phyloP scores from a whole-genome alignment of 1,284 basidiomycete species.

The Phellinidium pouzarii region DNA sequence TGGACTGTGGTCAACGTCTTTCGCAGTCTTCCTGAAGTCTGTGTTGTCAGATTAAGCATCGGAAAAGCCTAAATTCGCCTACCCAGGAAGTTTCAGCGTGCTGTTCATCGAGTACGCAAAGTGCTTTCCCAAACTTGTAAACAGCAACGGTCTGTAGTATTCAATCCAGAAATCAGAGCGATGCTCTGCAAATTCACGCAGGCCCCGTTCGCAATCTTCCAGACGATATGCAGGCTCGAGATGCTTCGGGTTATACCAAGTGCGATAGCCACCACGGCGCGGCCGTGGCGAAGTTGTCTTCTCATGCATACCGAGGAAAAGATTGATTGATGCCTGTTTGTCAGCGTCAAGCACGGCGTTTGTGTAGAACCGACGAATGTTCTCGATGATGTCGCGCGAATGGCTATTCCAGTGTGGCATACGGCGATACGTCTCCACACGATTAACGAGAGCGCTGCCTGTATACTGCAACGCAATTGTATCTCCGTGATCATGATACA shows the following conservation, averaged over 20 bases:
- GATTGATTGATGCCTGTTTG: conserved; percentile 96
- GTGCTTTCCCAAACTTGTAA: conserved; percentile 77
- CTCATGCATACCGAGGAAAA: conserved; percentile 86
- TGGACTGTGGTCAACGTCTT: conserved; percentile 63
- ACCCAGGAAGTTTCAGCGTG: conserved; percentile 78
- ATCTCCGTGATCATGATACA: conserved; percentile 98
- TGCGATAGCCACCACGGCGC: conserved; percentile 61
- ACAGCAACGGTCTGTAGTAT: conserved; percentile 83
- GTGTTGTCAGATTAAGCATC: conserved; percentile 21
- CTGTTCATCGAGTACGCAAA: conserved; percentile 86
- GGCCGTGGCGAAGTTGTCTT: conserved; percentile 40
- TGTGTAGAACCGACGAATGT: conserved; percentile 91
- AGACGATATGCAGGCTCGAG: conserved; percentile 57
- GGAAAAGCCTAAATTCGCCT: conserved; percentile 22
- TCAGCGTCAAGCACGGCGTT: conserved; percentile 95
- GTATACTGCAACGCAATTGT: conserved; percentile 98
- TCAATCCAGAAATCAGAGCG: conserved; percentile 81
- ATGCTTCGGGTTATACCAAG: conserved; percentile 76
- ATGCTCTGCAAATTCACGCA: conserved; percentile 51
- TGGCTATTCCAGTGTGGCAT: conserved; percentile 98
- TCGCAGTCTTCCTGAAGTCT: conserved; percentile 52
- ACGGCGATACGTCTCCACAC: conserved; percentile 93
- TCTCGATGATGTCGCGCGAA: conserved; percentile 95
- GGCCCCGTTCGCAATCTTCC: conserved; percentile 46
- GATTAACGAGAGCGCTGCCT: conserved; percentile 92